Evolutionary conservation across 2,329 filamentous ascomycete genomes (phyloP).

Genomic region (Phialophora expanda): DNA sequence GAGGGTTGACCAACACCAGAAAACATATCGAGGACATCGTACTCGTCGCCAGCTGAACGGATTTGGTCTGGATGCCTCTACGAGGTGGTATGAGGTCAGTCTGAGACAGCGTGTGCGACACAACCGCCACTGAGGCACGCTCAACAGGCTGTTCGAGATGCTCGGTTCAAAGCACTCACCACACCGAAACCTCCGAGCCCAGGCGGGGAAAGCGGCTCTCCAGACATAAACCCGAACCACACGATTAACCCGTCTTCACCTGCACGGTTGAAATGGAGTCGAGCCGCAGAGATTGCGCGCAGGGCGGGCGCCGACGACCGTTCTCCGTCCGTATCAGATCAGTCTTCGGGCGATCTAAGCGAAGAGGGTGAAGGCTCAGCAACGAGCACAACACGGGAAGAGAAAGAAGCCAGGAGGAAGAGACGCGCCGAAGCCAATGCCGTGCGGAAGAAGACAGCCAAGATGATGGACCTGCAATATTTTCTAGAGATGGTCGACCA

Average conservation of each 20-base stretch:
- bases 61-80: conserved; percentile 69
- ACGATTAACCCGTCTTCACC: conserved; percentile 41
- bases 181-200: conserved; percentile 44
- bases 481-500: conserved; percentile 84
- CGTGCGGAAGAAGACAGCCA: conserved; percentile 68
- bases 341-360: conserved; percentile 47
- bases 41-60: conserved; percentile 73
- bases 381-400: conserved; percentile 34
- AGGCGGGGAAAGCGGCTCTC: neutral
- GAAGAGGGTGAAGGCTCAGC: conserved; percentile 46
- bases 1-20: conserved; percentile 48
- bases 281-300: conserved; percentile 71
- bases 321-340: conserved; percentile 39
- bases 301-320: conserved; percentile 72
- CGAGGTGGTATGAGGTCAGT: conserved; percentile 72
- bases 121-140: conserved; percentile 48
- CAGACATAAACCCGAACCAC: neutral
- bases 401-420: conserved; percentile 47
- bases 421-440: conserved; percentile 57
- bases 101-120: neutral
- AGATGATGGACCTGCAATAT: conserved; percentile 83
- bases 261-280: conserved; percentile 76
- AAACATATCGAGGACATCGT: conserved; percentile 78
- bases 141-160: conserved; percentile 61
- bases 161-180: conserved; percentile 60